These are phyloP conservation scores for Pestalotiopsis sp. DNA, from an alignment of 2,329 filamentous ascomycete genomes.

Conservation along the genomic window DNA sequence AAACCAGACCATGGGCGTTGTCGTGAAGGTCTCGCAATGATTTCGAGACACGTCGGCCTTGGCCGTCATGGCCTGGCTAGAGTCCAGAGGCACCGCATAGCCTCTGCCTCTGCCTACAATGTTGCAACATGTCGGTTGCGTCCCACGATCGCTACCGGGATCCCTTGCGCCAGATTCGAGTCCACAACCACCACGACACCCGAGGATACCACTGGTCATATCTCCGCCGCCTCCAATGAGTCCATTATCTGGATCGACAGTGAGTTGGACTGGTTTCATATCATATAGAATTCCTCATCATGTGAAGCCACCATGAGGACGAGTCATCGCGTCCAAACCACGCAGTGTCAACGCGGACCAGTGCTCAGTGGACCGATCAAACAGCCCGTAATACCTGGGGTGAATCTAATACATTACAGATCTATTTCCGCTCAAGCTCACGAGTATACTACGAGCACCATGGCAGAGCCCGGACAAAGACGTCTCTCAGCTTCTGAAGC, in stretches of 20 bases:
- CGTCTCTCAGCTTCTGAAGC: slow-evolving; percentile 49
- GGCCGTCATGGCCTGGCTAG: slow-evolving; percentile 34
- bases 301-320: neutral
- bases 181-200: slow-evolving; percentile 42
- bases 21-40: slow-evolving; percentile 26
- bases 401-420: slow-evolving; percentile 48
- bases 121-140: slow-evolving; percentile 19
- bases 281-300: neutral
- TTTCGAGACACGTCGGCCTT: slow-evolving; percentile 29
- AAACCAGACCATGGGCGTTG: neutral
- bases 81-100: slow-evolving; percentile 13
- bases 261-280: slow-evolving; percentile 39
- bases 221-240: slow-evolving; percentile 73
- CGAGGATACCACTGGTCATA: slow-evolving; percentile 76
- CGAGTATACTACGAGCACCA: slow-evolving; percentile 43
- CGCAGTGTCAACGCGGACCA: neutral
- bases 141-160: slow-evolving; percentile 13
- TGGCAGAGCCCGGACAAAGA: slow-evolving; percentile 49
- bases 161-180: slow-evolving; percentile 21
- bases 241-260: slow-evolving; percentile 89
- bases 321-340: neutral
- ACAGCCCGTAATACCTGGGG: neutral
- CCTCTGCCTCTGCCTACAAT: slow-evolving; percentile 15
- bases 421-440: slow-evolving; percentile 78
- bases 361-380: neutral